Base-by-base conservation (phyloP, 352 stramenopile species). In the Phytopythium sindhum region DNA sequence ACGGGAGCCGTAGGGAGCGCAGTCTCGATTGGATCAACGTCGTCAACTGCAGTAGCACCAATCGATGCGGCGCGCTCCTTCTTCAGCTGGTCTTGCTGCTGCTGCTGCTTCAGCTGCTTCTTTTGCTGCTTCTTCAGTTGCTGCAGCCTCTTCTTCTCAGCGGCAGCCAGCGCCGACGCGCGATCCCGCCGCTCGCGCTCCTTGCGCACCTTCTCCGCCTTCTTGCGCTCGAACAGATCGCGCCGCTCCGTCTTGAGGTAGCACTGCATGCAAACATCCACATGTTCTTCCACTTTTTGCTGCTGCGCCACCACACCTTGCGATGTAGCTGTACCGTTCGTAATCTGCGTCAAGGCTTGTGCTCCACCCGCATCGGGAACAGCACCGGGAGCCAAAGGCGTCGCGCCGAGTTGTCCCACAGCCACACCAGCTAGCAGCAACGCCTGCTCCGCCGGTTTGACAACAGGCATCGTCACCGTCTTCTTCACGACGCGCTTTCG, bases 201-300 rank as follows among this genome's bases (percentile, higher is more conserved):
- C n/a, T 64, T 48, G 37, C 66, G 62, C 17, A 65, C 72, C 31
- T 77, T 84, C 31, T 88, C 78, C 0, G 66, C 42, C 23, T 65
- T 64, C 57, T 90, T 91, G 51, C 75, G 74, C 24, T 79, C 70
- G 51, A 93, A 89, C 44, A 93, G 52, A 44, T 93, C 82, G 28
- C 67, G 55, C 39, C 82, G 68, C 68, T 93, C 71, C 39, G 86
- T 75, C 69, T 88, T 90, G 29, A 93, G 47, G 61, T 75, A 95
- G 70, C 87, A 95, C 42, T 63, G 44, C 31, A 93, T 54, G 54
- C 87, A 95, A 33, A 92, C 52, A 57, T 91, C 81, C 24, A 80
- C 73, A 24, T 72, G 50, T 8, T 63, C 52, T 2, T 77, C 58
- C 35, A 66, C 42, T 57, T 63, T 37, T 26, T 60, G 29, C 58